phyloP scores from a whole-genome alignment of 2,329 filamentous ascomycete genomes.

The Capronia epimyces region DNA sequence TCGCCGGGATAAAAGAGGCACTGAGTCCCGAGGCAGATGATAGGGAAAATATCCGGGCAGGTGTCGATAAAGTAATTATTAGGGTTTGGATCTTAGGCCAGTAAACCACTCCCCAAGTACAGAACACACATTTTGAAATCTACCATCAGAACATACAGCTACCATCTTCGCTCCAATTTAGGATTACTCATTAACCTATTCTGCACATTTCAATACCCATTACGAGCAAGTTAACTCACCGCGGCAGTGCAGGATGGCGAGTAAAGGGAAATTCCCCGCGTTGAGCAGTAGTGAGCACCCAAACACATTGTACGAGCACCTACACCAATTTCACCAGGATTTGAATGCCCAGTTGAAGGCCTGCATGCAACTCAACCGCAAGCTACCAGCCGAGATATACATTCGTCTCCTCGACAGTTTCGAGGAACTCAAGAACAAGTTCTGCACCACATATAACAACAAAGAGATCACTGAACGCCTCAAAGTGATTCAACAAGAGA shows the following conservation, averaged over 20 bases:
- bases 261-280: neutral
- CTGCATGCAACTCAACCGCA: neutral
- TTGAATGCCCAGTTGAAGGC: neutral
- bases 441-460: neutral
- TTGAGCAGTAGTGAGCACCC: neutral
- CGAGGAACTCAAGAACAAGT: neutral
- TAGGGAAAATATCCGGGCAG: no score
- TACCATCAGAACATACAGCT: neutral
- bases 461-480: neutral
- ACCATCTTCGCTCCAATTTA: neutral
- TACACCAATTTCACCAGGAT: neutral
- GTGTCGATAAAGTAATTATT: no score
- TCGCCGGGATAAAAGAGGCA: no score
- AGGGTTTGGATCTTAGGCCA: no score
- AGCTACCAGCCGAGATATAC: neutral
- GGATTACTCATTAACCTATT: neutral
- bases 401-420: neutral
- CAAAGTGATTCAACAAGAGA: neutral
- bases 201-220: neutral
- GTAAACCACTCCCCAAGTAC: neutral
- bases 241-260: neutral
- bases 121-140: neutral
- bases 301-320: neutral
- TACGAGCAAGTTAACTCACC: neutral
- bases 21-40: no score